Conservation (phyloP, 306 rosid genomes). For the Inga laurina region DNA sequence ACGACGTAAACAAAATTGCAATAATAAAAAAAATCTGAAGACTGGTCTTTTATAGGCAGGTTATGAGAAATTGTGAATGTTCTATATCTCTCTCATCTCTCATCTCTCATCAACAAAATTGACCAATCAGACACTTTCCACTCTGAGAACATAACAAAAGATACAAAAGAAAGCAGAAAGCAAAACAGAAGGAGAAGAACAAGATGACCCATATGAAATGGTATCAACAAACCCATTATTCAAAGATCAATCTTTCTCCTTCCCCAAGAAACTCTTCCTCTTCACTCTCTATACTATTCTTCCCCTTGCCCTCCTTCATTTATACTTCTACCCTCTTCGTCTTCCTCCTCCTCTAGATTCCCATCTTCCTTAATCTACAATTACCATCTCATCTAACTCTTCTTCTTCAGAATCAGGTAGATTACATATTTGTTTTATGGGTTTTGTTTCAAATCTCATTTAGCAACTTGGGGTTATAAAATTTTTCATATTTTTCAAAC, state of each 20-base stretch:
- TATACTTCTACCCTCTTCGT: conserved; percentile 58
- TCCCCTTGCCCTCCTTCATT: conserved; percentile 68
- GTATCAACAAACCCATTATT: conserved; percentile 41
- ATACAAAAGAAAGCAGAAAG: neutral
- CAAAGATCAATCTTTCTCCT: conserved; percentile 47
- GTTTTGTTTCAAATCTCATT: conserved; percentile 18
- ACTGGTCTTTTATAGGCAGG: conserved; percentile 11
- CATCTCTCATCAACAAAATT: neutral
- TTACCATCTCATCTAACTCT: conserved; percentile 28
- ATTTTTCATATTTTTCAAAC: neutral
- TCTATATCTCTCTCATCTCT: neutral
- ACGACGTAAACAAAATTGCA: too few relatives aligned
- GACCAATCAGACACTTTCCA: neutral
- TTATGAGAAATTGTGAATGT: conserved; percentile 9
- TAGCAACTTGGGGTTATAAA: conserved; percentile 13
- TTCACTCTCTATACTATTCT: conserved; percentile 61
- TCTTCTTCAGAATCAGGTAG: conserved; percentile 39
- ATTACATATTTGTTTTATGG: neutral
- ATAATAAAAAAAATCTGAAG: neutral
- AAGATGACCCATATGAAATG: conserved; percentile 36
- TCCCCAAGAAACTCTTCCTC: conserved; percentile 55
- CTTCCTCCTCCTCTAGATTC: conserved; percentile 42
- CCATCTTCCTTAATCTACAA: conserved; percentile 38
- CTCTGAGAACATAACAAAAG: conserved; percentile 8
- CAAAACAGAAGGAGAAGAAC: neutral